phyloP scores from a whole-genome alignment of 2,329 filamentous ascomycete genomes.

The Dactylella cylindrospora region DNA sequence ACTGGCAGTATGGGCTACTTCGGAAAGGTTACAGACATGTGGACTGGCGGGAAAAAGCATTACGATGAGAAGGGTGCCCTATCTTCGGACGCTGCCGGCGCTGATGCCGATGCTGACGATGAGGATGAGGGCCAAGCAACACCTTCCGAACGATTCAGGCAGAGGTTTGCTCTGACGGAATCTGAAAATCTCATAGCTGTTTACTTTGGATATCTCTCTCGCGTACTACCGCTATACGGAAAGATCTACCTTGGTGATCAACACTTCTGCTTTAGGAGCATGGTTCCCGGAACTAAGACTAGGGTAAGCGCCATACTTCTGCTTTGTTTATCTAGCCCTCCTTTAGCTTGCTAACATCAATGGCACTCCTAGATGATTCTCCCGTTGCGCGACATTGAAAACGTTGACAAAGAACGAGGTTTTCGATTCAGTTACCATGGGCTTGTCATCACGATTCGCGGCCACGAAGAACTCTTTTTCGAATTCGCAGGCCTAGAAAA shows the following conservation, averaged over 20 bases:
- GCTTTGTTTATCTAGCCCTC: not conserved
- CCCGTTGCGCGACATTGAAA: conserved; percentile 87
- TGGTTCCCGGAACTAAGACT: conserved; percentile 83
- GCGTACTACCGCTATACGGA: conserved; percentile 87
- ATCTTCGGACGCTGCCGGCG: conserved; percentile 54
- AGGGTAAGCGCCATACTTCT: conserved; percentile 57
- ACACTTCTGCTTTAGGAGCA: conserved; percentile 87
- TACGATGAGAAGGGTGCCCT: conserved; percentile 61
- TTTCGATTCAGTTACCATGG: conserved; percentile 90
- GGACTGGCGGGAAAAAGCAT: conserved; percentile 85
- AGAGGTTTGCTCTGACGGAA: conserved; percentile 84
- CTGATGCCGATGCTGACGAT: conserved; percentile 59
- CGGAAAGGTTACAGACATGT: conserved; percentile 96
- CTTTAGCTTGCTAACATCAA: conserved; percentile 21
- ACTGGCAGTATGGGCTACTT: conserved; percentile 95
- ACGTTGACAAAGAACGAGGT: conserved; percentile 89
- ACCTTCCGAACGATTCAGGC: conserved; percentile 75
- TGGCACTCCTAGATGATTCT: conserved; percentile 65
- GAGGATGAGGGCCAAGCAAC: conserved; percentile 67
- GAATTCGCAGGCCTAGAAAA: conserved; percentile 77
- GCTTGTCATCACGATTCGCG: conserved; percentile 86
- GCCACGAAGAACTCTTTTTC: conserved; percentile 94
- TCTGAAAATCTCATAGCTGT: conserved; percentile 82
- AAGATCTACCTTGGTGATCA: conserved; percentile 92
- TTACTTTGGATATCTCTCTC: conserved; percentile 88